Evolutionary conservation across 169 alveolate genomes (phyloP).

Genomic region (Cyclospora cayetanensis): DNA sequence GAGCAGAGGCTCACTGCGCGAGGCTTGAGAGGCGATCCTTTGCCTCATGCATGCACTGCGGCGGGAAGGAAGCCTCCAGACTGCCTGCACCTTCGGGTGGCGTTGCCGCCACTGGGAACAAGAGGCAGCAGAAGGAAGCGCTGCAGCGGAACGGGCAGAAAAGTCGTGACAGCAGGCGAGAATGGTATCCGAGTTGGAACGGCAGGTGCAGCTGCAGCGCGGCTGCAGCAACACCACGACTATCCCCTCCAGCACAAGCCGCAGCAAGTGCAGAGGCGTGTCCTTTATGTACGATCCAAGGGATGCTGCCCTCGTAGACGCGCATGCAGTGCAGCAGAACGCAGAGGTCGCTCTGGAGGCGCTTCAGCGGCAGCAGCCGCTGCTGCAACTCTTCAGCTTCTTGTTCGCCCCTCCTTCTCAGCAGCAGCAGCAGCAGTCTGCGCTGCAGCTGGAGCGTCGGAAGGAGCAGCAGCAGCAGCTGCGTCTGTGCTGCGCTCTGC

Average conservation of each 20-base stretch:
- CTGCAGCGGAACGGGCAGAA: not conserved
- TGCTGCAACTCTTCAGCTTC: slow-evolving; percentile 15
- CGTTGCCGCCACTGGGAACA: no score
- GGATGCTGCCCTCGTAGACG: not conserved
- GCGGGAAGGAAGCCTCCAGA: no score
- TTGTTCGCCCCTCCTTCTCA: not conserved
- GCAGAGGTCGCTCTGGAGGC: slow-evolving; percentile 27
- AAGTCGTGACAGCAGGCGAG: not conserved
- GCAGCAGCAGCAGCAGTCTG: not conserved
- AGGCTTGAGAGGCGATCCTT: no score
- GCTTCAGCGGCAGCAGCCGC: slow-evolving; percentile 57
- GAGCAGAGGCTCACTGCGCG: no score
- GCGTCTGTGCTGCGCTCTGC: slow-evolving; percentile 17
- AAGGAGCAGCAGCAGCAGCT: slow-evolving; percentile 59
- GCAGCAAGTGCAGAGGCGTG: not conserved
- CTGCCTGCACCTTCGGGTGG: no score
- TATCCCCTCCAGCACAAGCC: slow-evolving; percentile 37
- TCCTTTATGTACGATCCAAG: slow-evolving; percentile 42
- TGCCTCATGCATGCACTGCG: no score
- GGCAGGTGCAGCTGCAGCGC: slow-evolving; percentile 49
- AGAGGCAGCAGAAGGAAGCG: not conserved
- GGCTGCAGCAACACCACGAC: slow-evolving; percentile 21
- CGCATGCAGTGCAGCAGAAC: slow-evolving; percentile 23
- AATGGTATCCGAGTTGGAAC: slow-evolving; percentile 36
- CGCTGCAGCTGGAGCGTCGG: not conserved